Evolutionary conservation across 2,329 filamentous ascomycete species (phyloP).

Genomic region (Fusarium brevicatenulatum): DNA sequence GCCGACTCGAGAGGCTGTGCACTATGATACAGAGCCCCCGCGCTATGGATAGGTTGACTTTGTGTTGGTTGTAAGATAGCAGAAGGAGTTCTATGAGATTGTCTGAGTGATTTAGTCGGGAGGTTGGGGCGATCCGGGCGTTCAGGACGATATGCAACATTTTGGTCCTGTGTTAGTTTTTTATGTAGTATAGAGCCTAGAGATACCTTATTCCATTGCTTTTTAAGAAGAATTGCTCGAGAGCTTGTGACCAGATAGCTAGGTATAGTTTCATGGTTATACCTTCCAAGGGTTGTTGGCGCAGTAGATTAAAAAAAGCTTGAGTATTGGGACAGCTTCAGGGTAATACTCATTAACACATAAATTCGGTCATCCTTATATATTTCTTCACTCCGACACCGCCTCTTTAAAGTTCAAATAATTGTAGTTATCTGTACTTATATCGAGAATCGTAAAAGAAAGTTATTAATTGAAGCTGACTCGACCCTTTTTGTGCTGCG

Average conservation of each 20-base stretch:
- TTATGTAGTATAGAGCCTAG: not conserved
- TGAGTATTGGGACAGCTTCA: conserved; percentile 16
- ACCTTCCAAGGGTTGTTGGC: accelerated
- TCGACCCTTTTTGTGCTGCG: not conserved
- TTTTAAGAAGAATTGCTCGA: not conserved
- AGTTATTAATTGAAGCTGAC: accelerated
- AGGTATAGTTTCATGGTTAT: not conserved
- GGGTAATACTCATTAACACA: conserved; percentile 2
- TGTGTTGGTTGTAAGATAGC: accelerated
- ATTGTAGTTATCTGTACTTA: no score
- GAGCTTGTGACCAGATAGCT: accelerated
- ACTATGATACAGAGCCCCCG: not conserved
- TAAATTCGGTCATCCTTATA: not conserved
- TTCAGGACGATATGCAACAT: accelerated
- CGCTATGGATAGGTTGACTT: not conserved
- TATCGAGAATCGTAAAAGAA: not conserved
- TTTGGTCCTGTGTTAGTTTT: accelerated
- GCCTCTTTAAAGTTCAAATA: not conserved
- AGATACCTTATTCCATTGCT: not conserved
- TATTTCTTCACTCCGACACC: no score
- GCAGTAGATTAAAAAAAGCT: not conserved
- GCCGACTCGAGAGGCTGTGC: not conserved
- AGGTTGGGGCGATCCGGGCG: no score
- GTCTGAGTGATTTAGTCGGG: no score
- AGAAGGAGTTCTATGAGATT: not conserved